Evolutionary conservation across 257 asterid species (phyloP).

Genomic region (Galeopsis tetrahit): DNA sequence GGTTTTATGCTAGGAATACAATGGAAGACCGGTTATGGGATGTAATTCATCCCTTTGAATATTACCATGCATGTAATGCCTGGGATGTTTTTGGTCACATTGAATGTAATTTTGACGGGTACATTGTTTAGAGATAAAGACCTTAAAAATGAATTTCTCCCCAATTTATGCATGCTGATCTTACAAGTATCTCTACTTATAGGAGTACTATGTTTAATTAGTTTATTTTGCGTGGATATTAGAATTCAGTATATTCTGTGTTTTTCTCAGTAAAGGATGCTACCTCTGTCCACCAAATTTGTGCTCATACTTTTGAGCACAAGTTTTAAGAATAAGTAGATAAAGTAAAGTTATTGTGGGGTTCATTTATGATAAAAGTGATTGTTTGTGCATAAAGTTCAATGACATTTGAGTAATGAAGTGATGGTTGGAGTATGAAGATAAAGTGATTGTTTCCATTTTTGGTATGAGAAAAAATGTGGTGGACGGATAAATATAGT

Average conservation of each 20-base stretch:
- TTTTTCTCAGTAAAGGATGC: background rate
- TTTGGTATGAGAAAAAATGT: too few relatives aligned
- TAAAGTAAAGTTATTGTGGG: too few relatives aligned
- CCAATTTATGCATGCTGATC: background rate
- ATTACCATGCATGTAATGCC: constrained; percentile 21
- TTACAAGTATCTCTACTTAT: background rate
- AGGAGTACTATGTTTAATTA: background rate
- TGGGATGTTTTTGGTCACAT: constrained; percentile 9
- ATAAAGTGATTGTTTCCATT: too few relatives aligned
- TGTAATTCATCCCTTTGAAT: constrained; percentile 18
- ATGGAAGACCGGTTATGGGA: constrained; percentile 2
- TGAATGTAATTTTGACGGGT: constrained; percentile 12
- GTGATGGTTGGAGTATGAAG: too few relatives aligned
- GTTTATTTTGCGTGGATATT: background rate
- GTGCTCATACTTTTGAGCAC: too few relatives aligned
- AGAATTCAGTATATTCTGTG: constrained; percentile 10
- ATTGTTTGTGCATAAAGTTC: too few relatives aligned
- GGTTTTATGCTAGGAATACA: constrained; percentile 17
- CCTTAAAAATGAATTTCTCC: background rate
- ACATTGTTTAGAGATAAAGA: constrained; percentile 11
- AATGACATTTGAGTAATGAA: too few relatives aligned
- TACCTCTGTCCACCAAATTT: too few relatives aligned
- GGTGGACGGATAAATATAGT: too few relatives aligned
- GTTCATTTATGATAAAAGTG: too few relatives aligned
- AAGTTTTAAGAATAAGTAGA: too few relatives aligned